These are phyloP conservation scores for Plasmodium relictum DNA, from an alignment of 169 alveolate species.

Conservation along the genomic window DNA sequence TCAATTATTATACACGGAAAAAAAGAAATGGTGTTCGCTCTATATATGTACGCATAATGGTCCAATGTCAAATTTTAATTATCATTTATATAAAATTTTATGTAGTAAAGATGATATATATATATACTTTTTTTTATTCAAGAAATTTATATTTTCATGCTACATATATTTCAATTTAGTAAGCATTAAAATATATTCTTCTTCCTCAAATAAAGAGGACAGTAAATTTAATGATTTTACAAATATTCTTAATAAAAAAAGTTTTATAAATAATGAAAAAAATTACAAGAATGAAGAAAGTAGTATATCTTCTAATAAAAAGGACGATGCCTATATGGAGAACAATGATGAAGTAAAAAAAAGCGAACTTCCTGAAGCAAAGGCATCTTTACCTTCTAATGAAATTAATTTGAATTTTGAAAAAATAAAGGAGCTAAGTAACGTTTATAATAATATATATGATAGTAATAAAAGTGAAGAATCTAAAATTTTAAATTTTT, in stretches of 20 bases:
- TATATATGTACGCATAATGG: constrained; percentile 56
- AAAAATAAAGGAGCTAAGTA: background rate
- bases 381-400: background rate
- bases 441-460: no score
- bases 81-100: constrained; percentile 63
- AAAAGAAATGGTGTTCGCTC: constrained; percentile 51
- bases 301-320: no score
- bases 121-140: constrained; percentile 51
- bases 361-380: no score
- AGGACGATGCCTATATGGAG: no score
- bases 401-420: background rate
- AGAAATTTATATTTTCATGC: constrained; percentile 60
- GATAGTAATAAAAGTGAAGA: constrained; percentile 13
- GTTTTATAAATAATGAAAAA: background rate
- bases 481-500: constrained; percentile 23
- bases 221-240: constrained; percentile 6
- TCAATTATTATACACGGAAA: constrained; percentile 36
- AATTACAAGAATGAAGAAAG: no score
- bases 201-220: constrained; percentile 13
- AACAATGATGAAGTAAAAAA: no score
- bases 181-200: constrained; percentile 34
- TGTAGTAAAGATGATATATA: constrained; percentile 56
- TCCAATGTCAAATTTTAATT: constrained; percentile 73
- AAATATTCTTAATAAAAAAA: constrained; percentile 10
- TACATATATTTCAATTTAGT: constrained; percentile 63